A percentile compares a stretch with the other conserved stretches of the same genome.
Conservation (phyloP, 2,329 filamentous ascomycete species). For the Colletotrichum noveboracense region DNA sequence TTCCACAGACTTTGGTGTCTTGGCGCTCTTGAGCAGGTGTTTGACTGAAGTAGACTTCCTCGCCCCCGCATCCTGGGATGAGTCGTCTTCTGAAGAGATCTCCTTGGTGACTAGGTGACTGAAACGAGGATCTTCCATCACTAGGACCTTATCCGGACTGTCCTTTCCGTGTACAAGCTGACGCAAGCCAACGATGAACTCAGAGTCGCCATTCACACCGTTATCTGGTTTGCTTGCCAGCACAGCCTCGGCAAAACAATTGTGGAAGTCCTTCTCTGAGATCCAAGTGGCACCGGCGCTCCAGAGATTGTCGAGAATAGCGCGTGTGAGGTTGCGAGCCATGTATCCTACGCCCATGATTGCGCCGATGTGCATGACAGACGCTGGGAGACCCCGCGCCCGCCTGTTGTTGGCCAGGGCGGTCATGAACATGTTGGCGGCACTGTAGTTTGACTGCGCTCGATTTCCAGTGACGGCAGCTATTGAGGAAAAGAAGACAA, state of each 20-base stretch:
- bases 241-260: conserved; percentile 47
- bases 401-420: conserved; percentile 38
- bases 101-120: not conserved
- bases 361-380: conserved; percentile 39
- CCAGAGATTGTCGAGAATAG: not conserved
- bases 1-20: not conserved
- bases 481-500: conserved; percentile 38
- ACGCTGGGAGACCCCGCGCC: conserved; percentile 38
- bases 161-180: not conserved
- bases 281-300: conserved; percentile 8
- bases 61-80: not conserved
- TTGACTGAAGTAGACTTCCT: not conserved
- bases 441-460: conserved; percentile 48
- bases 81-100: not conserved
- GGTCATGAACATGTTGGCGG: conserved; percentile 48
- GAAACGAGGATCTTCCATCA: not conserved
- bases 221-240: conserved; percentile 31
- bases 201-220: not conserved
- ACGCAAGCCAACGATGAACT: not conserved
- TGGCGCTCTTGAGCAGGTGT: not conserved
- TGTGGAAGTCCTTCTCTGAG: conserved; percentile 39
- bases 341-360: conserved; percentile 48
- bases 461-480: conserved; percentile 29
- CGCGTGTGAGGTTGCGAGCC: conserved; percentile 16
- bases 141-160: not conserved